Conservation (phyloP, 768 basidiomycete genomes). For the Sporobolomyces phaffii region DNA sequence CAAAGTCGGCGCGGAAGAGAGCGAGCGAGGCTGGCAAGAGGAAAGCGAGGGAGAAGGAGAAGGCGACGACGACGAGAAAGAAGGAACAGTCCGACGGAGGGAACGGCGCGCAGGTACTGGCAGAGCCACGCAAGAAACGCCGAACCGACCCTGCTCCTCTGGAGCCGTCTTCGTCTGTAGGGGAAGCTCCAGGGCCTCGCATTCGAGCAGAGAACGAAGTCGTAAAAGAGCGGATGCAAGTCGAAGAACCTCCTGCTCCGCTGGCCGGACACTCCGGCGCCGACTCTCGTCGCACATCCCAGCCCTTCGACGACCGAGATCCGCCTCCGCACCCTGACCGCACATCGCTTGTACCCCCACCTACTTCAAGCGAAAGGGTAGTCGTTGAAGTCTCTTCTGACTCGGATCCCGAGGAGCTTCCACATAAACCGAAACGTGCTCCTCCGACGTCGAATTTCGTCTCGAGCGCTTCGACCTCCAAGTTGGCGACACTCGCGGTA, state of each 20-base stretch:
- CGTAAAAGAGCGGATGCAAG: background rate
- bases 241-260: background rate
- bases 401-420: too few relatives aligned
- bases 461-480: background rate
- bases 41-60: slow-evolving; percentile 7
- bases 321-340: too few relatives aligned
- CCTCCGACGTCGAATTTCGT: background rate
- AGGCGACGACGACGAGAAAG: slow-evolving; percentile 19
- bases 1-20: background rate
- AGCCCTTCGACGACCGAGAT: too few relatives aligned
- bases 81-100: background rate
- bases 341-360: too few relatives aligned
- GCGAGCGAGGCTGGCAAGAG: background rate
- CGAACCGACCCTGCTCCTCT: background rate
- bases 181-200: too few relatives aligned
- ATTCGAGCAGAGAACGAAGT: background rate
- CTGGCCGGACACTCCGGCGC: background rate
- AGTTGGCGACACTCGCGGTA: too few relatives aligned
- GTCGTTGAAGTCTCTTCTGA: too few relatives aligned
- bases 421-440: too few relatives aligned
- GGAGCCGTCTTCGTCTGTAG: too few relatives aligned
- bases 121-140: too few relatives aligned
- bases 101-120: slow-evolving; percentile 2
- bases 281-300: background rate
- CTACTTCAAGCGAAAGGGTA: too few relatives aligned